Percentiles rank a stretch among this genome's conserved stretches.
These are phyloP conservation scores for Pisolithus marmoratus DNA, from an alignment of 768 basidiomycete species.

Conservation along the genomic window DNA sequence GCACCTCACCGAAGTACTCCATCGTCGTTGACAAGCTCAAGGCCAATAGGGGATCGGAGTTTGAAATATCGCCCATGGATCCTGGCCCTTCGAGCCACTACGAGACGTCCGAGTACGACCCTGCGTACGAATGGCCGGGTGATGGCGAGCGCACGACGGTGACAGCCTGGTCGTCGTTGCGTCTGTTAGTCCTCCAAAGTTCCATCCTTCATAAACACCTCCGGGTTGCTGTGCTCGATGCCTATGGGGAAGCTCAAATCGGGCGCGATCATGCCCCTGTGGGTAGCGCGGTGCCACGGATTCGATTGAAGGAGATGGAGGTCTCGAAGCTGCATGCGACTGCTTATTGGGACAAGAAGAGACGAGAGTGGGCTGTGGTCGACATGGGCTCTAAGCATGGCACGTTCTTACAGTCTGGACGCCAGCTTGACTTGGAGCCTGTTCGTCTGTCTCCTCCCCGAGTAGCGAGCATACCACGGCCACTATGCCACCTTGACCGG, in stretches of 20 bases:
- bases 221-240: conserved; percentile 57
- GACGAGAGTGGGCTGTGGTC: conserved; percentile 64
- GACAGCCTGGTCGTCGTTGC: conserved; percentile 20
- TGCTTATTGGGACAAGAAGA: conserved; percentile 58
- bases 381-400: conserved; percentile 88
- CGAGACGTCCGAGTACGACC: conserved; percentile 35
- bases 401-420: conserved; percentile 48
- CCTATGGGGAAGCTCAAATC: conserved; percentile 61
- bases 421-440: conserved; percentile 22
- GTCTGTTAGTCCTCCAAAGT: conserved; percentile 33
- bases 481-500: conserved; percentile 56
- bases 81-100: background rate
- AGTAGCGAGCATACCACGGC: conserved; percentile 62
- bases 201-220: conserved; percentile 45
- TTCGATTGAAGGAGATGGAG: conserved; percentile 79
- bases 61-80: conserved; percentile 3
- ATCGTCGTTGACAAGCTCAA: conserved; percentile 22
- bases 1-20: conserved; percentile 46
- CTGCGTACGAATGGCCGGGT: conserved; percentile 58
- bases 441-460: conserved; percentile 58
- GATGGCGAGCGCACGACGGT: conserved; percentile 10
- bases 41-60: conserved; percentile 8
- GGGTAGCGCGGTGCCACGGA: conserved; percentile 49
- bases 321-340: conserved; percentile 81
- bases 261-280: conserved; percentile 60